These are phyloP conservation scores for Zygotorulaspora danielsina DNA, from an alignment of 805 yeast species.

Conservation along the genomic window DNA sequence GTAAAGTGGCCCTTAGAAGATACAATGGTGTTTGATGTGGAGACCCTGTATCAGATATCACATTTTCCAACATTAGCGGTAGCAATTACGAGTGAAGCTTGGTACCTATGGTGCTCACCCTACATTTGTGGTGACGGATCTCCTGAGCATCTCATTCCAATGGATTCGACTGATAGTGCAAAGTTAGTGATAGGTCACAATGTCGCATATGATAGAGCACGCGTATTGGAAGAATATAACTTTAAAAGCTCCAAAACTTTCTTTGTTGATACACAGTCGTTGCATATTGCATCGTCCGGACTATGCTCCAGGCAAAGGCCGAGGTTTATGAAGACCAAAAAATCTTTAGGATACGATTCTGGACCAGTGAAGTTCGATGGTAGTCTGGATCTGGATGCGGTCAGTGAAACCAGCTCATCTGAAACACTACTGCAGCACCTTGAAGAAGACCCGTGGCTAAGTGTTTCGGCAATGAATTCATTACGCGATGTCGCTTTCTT, in stretches of 20 bases:
- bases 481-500: conserved; percentile 72
- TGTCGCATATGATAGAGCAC: conserved; percentile 84
- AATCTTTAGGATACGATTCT: conserved; percentile 5
- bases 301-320: conserved; percentile 90
- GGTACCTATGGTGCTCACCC: conserved; percentile 97
- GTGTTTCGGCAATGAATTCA: conserved; percentile 70
- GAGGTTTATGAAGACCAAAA: conserved; percentile 56
- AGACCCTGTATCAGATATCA: conserved; percentile 71
- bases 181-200: conserved; percentile 84
- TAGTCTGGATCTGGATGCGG: conserved; percentile 23
- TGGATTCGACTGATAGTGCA: conserved; percentile 47
- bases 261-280: conserved; percentile 85
- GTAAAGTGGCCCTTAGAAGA: conserved; percentile 72
- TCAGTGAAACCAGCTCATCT: no score
- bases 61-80: conserved; percentile 76
- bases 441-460: conserved; percentile 82
- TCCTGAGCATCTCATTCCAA: conserved; percentile 68
- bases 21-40: conserved; percentile 82
- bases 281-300: conserved; percentile 87
- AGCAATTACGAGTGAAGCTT: conserved; percentile 69
- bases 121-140: conserved; percentile 48
- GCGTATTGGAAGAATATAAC: conserved; percentile 78
- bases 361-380: conserved; percentile 22
- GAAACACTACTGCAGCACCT: conserved; percentile 17
- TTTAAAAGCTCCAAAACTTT: conserved; percentile 64